Conservation (phyloP, 2,329 filamentous ascomycete genomes). For the Trichoderma endophyticum region DNA sequence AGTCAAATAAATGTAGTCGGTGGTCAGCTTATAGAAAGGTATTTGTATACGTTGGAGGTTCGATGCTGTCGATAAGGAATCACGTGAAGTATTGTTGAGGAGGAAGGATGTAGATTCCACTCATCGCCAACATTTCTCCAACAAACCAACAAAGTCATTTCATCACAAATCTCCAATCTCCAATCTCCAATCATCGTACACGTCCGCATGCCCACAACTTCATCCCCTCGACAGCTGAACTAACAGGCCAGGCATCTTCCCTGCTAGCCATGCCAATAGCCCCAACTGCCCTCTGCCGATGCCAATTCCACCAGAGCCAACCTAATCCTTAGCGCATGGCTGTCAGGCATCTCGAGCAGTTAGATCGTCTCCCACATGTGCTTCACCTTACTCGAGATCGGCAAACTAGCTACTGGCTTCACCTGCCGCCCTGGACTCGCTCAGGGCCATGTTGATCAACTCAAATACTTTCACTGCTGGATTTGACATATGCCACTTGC, state of each 20-base stretch:
- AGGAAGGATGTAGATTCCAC: not conserved
- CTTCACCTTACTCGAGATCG: not conserved
- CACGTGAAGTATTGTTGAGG: not conserved
- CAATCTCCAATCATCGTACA: not conserved
- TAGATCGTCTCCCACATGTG: not conserved
- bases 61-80: not conserved
- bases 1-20: not conserved
- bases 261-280: conserved; percentile 2
- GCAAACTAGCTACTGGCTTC: not conserved
- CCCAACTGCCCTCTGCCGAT: not conserved
- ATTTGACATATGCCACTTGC: not conserved
- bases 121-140: not conserved
- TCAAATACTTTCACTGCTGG: not conserved
- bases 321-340: not conserved
- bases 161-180: not conserved
- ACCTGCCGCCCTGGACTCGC: not conserved
- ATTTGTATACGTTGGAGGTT: not conserved
- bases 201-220: not conserved
- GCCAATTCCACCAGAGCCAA: conserved; percentile 9
- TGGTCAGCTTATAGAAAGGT: not conserved
- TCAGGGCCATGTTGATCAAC: not conserved
- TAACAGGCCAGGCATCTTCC: not conserved
- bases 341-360: not conserved
- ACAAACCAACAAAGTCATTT: not conserved
- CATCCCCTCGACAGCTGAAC: not conserved